A percentile compares a stretch with the other conserved stretches of the same genome.
These are phyloP conservation scores for Geotrichum aggregatum DNA, from an alignment of 1,139 yeast species.

Conservation along the genomic window DNA sequence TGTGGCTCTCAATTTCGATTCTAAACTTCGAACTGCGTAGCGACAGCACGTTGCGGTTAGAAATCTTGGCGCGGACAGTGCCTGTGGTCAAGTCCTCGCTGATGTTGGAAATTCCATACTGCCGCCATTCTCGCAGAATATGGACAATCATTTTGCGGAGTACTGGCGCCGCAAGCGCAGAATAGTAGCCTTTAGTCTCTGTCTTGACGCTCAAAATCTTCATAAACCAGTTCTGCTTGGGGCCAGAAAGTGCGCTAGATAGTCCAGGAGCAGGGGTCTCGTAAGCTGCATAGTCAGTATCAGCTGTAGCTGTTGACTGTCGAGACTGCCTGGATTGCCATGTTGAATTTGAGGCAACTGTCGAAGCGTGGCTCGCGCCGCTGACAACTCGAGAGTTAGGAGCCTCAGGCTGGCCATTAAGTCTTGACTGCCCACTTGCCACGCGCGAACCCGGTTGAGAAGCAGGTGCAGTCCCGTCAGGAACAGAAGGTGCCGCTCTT, in stretches of 20 bases:
- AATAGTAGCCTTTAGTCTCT: constrained; percentile 29
- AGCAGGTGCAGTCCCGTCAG: neutral
- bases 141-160: constrained; percentile 34
- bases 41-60: constrained; percentile 37
- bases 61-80: constrained; percentile 37
- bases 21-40: constrained; percentile 35
- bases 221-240: constrained; percentile 42
- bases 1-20: constrained; percentile 26
- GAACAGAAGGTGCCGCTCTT: constrained; percentile 11
- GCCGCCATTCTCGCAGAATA: constrained; percentile 37
- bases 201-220: constrained; percentile 30
- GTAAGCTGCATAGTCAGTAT: too few species aligned
- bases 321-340: neutral
- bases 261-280: neutral
- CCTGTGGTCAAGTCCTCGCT: constrained; percentile 27
- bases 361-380: constrained; percentile 1
- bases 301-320: too few species aligned
- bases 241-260: constrained; percentile 1
- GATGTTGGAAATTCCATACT: constrained; percentile 37
- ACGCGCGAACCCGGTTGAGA: too few species aligned
- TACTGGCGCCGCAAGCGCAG: constrained; percentile 29
- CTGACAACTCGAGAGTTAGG: neutral
- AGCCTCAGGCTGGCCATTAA: neutral
- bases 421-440: too few species aligned
- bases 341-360: neutral